Percentiles rank a stretch among this genome's conserved stretches.
These are phyloP conservation scores for Umbilicus rupestris DNA, from an alignment of 164 flowering plant genomes.

Conservation along the genomic window DNA sequence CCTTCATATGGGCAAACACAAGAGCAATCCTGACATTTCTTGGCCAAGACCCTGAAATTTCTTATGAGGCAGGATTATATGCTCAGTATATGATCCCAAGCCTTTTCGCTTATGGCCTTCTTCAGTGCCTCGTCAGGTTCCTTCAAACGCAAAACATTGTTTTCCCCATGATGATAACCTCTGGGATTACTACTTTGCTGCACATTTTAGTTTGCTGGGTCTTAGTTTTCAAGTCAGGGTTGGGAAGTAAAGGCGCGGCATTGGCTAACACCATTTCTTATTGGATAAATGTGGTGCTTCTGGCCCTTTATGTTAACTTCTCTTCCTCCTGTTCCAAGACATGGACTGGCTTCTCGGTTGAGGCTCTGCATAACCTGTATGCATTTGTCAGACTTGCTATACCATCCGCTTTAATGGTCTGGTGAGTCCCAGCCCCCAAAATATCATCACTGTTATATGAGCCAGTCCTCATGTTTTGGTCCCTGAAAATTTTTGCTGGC, in stretches of 20 bases:
- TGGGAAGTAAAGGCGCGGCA: constrained; percentile 24
- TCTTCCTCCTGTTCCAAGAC: constrained; percentile 26
- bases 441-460: not conserved
- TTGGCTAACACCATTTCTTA: constrained; percentile 24
- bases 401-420: constrained; percentile 26
- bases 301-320: constrained; percentile 26
- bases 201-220: constrained; percentile 21
- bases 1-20: constrained; percentile 20
- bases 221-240: constrained; percentile 18
- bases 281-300: constrained; percentile 25
- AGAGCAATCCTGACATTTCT: constrained; percentile 13
- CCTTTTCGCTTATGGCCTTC: constrained; percentile 17
- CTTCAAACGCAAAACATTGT: constrained; percentile 23
- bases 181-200: constrained; percentile 14
- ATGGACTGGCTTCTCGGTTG: constrained; percentile 33
- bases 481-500: too few relatives aligned
- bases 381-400: constrained; percentile 25
- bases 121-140: constrained; percentile 19
- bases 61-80: constrained; percentile 19
- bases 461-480: not conserved
- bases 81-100: constrained; percentile 17
- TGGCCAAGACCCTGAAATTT: constrained; percentile 21
- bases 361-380: constrained; percentile 18
- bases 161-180: constrained; percentile 21
- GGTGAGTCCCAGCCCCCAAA: not conserved